Base-by-base conservation (phyloP, 306 rosid genomes). In the Elaeagnus macrophylla region DNA sequence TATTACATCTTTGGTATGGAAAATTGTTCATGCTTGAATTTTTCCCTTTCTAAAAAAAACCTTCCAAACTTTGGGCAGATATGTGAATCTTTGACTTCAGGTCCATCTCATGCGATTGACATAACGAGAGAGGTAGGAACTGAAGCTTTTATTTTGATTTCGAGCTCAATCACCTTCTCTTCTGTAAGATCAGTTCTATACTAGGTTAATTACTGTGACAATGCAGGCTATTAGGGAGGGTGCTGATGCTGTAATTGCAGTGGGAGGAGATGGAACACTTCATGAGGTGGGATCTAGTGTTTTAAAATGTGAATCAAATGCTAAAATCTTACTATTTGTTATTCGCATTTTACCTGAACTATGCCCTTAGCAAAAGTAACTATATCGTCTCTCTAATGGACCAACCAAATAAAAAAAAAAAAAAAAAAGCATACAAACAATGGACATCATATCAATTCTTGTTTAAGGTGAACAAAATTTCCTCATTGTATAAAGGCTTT, bases 241-340 rank as follows among this genome's bases (percentile, higher is more conserved):
- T 45, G 93, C 87, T 32, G 89, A 84, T 55, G 87, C 96, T 71
- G 95, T 91, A 44, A 73, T 91, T 54, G 89, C 86, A 41, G 99
- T 91, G 62, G 99, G 99, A 71, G 99, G 99, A 58, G 96, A 91
- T 67, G 96, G 99, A 78, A 91, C 96, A 44, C 84, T 91, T 68
- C 96, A 91, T 64, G 99, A 91, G 99, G 96, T 91, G 72, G 42
- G 53, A 59, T 53, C 37, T 14, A 8, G 36, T 47, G 53, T 51
- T 16, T 46, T 32, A 16, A n/a, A 53, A 42, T 53, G 11, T 44
- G 12, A 43, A 40, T 45, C 37, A 52, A 37, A 44, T 9, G 35
- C 12, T 25, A 12, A 15, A 42, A 12, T 7, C 7, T 10, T 1
- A 43, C 7, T 7, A 37, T 18, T 46, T 12, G 6, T 40, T 42